A percentile compares a stretch with the other conserved stretches of the same genome.
Evolutionary conservation across 768 basidiomycete species (phyloP).

Genomic region (Floccularia luteovirens): DNA sequence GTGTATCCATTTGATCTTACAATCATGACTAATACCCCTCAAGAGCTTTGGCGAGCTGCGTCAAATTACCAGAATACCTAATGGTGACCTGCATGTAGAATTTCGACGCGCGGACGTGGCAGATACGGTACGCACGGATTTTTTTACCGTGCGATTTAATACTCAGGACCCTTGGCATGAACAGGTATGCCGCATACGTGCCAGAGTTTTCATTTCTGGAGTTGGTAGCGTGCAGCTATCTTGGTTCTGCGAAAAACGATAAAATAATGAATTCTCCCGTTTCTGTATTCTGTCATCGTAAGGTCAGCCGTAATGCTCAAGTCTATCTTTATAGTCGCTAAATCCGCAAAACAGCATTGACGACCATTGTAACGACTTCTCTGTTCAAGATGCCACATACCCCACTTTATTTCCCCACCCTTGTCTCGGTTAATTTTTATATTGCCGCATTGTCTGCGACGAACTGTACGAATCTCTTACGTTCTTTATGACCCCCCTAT

Average conservation of each 20-base stretch:
- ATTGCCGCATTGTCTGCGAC: neutral
- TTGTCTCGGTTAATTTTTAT: neutral
- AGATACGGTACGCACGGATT: conserved; percentile 51
- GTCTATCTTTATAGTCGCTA: too few species aligned
- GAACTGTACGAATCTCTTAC: neutral
- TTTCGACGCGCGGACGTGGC: conserved; percentile 73
- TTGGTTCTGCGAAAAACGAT: conserved; percentile 51
- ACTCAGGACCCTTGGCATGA: neutral
- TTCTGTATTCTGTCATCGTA: too few species aligned
- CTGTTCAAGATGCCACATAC: too few species aligned
- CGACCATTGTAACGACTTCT: too few species aligned
- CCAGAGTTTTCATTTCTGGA: conserved; percentile 64
- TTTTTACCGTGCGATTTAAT: conserved; percentile 4
- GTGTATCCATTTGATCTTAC: neutral
- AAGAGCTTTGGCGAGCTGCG: conserved; percentile 73
- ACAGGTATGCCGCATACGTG: conserved; percentile 74
- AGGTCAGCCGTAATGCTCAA: too few species aligned
- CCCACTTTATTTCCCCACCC: neutral
- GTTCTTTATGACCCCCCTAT: neutral
- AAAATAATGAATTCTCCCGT: too few species aligned
- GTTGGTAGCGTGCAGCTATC: conserved; percentile 77
- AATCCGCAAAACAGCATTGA: too few species aligned
- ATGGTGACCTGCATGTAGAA: conserved; percentile 72
- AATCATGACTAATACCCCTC: neutral
- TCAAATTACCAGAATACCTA: conserved; percentile 65